Conservation (phyloP, 495 filamentous ascomycete species). For the Rusavskia elegans region DNA sequence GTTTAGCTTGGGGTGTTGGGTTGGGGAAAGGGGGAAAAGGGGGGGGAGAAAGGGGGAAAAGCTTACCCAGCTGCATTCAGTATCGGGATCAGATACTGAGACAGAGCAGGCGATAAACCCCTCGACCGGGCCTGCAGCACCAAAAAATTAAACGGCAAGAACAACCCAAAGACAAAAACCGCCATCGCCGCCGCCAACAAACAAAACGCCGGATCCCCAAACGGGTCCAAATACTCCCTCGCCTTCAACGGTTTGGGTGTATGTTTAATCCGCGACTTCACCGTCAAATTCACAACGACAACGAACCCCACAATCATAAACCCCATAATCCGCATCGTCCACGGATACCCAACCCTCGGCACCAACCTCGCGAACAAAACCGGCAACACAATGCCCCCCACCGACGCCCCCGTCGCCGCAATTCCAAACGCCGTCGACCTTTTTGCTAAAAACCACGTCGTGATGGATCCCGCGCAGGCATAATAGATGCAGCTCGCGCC, state of each 20-base stretch:
- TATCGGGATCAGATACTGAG: constrained; percentile 30
- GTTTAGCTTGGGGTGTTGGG: too few species aligned
- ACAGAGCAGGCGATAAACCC: constrained; percentile 22
- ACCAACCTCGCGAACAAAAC: constrained; percentile 20
- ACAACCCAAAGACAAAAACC: constrained; percentile 31
- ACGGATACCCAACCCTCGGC: constrained; percentile 26
- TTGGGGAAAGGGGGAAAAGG: too few species aligned
- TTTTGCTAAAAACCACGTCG: constrained; percentile 10
- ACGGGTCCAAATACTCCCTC: constrained; percentile 25
- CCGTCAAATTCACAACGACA: constrained; percentile 37
- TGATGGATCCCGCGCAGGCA: background rate
- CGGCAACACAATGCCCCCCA: constrained; percentile 49
- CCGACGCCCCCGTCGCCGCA: constrained; percentile 10
- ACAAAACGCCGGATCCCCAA: constrained; percentile 37
- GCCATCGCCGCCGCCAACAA: constrained; percentile 33
- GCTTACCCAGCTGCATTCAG: constrained; percentile 30
- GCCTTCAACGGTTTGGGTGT: constrained; percentile 11
- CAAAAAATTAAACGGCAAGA: constrained; percentile 30
- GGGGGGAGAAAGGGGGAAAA: constrained; percentile 15
- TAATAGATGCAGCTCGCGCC: constrained; percentile 10
- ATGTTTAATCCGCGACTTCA: constrained; percentile 41
- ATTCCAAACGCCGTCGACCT: constrained; percentile 10
- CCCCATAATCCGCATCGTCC: constrained; percentile 32
- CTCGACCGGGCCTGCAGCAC: constrained; percentile 19
- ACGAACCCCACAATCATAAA: constrained; percentile 40